phyloP scores from a whole-genome alignment of 2,329 filamentous ascomycete genomes.

The Fusarium mexicanum region DNA sequence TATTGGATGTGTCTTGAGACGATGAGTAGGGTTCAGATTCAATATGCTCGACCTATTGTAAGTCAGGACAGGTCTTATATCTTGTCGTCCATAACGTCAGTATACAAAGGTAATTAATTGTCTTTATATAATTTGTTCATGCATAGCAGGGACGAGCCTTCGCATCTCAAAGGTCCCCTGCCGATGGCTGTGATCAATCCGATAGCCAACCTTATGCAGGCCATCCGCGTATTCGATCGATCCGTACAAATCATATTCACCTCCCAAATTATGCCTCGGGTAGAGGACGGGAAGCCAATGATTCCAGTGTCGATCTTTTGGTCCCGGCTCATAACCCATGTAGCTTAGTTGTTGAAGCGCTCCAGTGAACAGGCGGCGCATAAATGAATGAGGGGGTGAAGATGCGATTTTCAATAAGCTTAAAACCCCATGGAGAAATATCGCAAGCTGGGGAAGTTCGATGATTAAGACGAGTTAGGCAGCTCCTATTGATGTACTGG shows the following conservation, averaged over 20 bases:
- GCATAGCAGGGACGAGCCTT: neutral
- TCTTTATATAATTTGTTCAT: neutral
- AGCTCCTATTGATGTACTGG: neutral
- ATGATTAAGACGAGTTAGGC: neutral
- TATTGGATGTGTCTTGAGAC: neutral
- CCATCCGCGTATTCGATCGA: neutral
- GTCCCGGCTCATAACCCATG: slow-evolving; percentile 16
- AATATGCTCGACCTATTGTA: too few species aligned
- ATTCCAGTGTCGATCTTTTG: slow-evolving; percentile 14
- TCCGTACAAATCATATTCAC: slow-evolving; percentile 6
- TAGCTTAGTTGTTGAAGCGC: slow-evolving; percentile 16
- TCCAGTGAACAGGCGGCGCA: slow-evolving; percentile 29
- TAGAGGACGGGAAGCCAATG: neutral
- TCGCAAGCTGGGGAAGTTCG: neutral
- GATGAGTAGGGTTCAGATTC: neutral
- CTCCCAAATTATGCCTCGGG: neutral
- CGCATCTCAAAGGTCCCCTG: neutral
- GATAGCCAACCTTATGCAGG: neutral
- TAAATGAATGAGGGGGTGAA: slow-evolving; percentile 26
- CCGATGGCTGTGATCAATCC: neutral
- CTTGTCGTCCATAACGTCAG: neutral
- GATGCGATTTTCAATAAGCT: neutral
- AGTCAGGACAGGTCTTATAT: neutral
- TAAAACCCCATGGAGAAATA: neutral
- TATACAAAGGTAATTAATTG: too few species aligned